Base-by-base conservation (phyloP, 345 rosid genomes). In the Cardiospermum halicacabum region DNA sequence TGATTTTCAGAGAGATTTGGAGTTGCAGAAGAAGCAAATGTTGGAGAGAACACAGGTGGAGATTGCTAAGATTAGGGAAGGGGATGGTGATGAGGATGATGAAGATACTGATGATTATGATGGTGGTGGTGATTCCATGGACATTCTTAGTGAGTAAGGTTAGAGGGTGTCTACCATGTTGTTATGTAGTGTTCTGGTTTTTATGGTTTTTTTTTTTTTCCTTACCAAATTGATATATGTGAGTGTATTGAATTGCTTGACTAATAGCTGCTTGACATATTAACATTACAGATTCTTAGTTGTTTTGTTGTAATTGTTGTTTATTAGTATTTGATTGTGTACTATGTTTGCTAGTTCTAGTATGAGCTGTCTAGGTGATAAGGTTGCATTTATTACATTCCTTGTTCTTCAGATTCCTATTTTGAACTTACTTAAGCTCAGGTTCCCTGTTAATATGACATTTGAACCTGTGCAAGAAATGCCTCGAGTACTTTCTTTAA, bases 11-110 rank as follows among this genome's bases (percentile, higher is more conserved):
- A 73, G 58, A 53, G 85, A 81, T 53, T 62, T 81, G 74, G 88
- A 84, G 66, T 37, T 75, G 62, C 88, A 84, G 75, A 84, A 84
- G 77, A 77, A 77, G 66, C 74, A 81, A 65, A 84, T 84, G 54
- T 19, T 84, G 74, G 85, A 81, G 60, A 74, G 71, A 47, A 81
- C 83, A 3, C 58, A 81, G 30, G 78, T 54, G 18, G 88, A 84
- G 74, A 84, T 81, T 72, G 83, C 83, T 0, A 84, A 71, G 62
- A 72, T 84, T 28, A 72, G 80, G 66, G 82, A 73, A 30, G 77
- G 36, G 22, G 65, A 73, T 32, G 72, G 62, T 16, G 72, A 53
- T 11, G 65, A 58, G 1, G 61, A 58, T 5, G 64, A 64, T 2
- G 70, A 59, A 2, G 80, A 64, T 11, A 58, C 50, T 1, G 65